Percentiles rank a stretch among this genome's conserved stretches.
Conservation (phyloP, 2,329 filamentous ascomycete genomes). For the Fusarium equiseti region DNA sequence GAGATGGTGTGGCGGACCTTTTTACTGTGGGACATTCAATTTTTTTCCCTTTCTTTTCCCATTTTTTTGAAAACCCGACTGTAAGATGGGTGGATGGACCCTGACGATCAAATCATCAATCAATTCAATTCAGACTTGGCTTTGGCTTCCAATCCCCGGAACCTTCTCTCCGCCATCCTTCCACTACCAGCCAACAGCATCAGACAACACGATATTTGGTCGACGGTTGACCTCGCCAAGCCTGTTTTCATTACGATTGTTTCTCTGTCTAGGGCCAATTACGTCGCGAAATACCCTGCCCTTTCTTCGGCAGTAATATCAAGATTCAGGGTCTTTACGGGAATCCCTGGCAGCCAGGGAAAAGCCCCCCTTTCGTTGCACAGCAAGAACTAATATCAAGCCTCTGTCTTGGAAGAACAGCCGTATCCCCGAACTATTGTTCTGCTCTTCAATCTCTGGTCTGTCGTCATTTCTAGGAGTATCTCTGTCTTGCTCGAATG, state of each 20-base stretch:
- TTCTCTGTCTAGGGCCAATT: background rate
- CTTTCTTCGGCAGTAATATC: constrained; percentile 11
- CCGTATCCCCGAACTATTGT: background rate
- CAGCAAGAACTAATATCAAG: constrained; percentile 20
- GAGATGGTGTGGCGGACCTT: constrained; percentile 16
- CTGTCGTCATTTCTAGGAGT: constrained; percentile 20
- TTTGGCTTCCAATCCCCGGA: constrained; percentile 18
- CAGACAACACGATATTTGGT: constrained; percentile 2
- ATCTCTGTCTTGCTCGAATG: constrained; percentile 5
- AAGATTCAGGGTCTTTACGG: constrained; percentile 24
- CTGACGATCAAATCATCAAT: constrained; percentile 42
- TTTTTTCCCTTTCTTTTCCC: background rate
- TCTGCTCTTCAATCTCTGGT: background rate
- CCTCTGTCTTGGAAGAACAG: constrained; percentile 5
- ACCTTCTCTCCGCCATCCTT: constrained; percentile 30
- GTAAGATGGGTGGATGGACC: constrained; percentile 39
- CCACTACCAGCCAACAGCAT: background rate
- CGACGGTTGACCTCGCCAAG: constrained; percentile 8
- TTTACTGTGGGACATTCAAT: constrained; percentile 24
- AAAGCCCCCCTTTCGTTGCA: constrained; percentile 18
- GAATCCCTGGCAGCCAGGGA: constrained; percentile 25
- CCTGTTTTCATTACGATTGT: constrained; percentile 5
- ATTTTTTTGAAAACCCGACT: constrained; percentile 3
- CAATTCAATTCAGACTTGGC: constrained; percentile 7
- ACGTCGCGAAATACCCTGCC: constrained; percentile 6